phyloP scores from a whole-genome alignment of 129 eudicot genomes.

The Kitagawia praeruptora region DNA sequence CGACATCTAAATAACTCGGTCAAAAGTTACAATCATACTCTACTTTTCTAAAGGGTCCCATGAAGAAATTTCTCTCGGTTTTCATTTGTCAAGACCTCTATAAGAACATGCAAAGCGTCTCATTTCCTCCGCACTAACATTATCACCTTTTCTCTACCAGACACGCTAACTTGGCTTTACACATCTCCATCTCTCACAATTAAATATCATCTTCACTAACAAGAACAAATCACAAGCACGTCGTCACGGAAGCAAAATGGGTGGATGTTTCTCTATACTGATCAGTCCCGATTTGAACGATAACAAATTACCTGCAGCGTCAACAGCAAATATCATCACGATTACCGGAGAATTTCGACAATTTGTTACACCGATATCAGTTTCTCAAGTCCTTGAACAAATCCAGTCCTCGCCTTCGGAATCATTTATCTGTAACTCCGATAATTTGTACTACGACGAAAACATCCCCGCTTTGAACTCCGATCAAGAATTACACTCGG shows the following conservation, averaged over 20 bases:
- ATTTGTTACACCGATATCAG: slow-evolving; percentile 28
- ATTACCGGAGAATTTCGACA: slow-evolving; percentile 28
- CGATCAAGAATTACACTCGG: slow-evolving; percentile 35
- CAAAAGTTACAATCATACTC: not conserved
- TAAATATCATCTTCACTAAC: not conserved
- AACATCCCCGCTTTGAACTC: slow-evolving; percentile 28
- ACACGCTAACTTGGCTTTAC: not conserved
- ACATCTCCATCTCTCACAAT: not conserved
- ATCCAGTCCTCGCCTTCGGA: slow-evolving; percentile 10
- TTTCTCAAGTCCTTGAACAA: slow-evolving; percentile 31
- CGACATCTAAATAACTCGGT: not conserved
- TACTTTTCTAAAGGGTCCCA: not conserved
- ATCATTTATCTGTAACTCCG: slow-evolving; percentile 53
- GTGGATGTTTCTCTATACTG: slow-evolving; percentile 36
- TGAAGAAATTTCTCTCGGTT: not conserved
- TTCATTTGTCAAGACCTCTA: not conserved
- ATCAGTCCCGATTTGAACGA: slow-evolving; percentile 1
- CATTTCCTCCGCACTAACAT: not conserved
- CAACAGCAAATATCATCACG: slow-evolving; percentile 29
- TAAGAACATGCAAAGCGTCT: not conserved
- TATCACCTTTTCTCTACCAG: not conserved
- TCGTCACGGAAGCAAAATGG: slow-evolving; percentile 22
- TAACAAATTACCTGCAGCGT: not conserved
- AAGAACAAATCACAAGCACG: not conserved
- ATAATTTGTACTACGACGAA: slow-evolving; percentile 39